phyloP scores from a whole-genome alignment of 495 filamentous ascomycete genomes.

The Podospora comata region DNA sequence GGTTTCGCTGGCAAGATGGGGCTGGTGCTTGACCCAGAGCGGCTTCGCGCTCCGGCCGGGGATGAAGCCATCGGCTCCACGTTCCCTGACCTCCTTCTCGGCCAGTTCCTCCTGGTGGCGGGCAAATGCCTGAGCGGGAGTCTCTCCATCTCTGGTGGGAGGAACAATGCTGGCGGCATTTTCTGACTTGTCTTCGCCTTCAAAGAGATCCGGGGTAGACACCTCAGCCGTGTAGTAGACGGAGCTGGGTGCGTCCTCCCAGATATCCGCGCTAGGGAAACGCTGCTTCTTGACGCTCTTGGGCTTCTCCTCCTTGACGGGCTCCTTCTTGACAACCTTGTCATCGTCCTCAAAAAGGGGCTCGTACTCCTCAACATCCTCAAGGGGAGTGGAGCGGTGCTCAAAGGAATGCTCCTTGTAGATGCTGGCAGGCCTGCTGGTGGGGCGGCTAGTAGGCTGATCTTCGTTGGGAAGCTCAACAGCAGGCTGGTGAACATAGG shows the following conservation, averaged over 20 bases:
- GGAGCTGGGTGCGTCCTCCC: constrained; percentile 94
- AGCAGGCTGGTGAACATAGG: constrained; percentile 57
- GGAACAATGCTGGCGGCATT: constrained; percentile 32
- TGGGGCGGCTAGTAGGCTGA: constrained; percentile 57
- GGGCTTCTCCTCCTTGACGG: constrained; percentile 48
- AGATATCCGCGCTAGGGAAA: constrained; percentile 92
- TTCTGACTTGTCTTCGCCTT: constrained; percentile 54
- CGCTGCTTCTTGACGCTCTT: constrained; percentile 64
- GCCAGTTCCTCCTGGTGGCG: constrained; percentile 54
- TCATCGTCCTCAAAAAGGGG: constrained; percentile 89
- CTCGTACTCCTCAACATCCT: constrained; percentile 92
- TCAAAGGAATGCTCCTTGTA: constrained; percentile 41
- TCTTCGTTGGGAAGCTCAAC: constrained; percentile 58
- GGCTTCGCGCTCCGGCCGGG: constrained; percentile 47
- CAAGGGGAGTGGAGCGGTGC: constrained; percentile 66
- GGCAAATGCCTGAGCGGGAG: constrained; percentile 52
- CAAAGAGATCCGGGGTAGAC: constrained; percentile 66
- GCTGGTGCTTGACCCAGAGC: constrained; percentile 42
- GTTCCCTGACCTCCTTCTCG: constrained; percentile 43
- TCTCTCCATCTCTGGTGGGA: constrained; percentile 41
- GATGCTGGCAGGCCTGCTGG: constrained; percentile 66
- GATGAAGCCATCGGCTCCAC: constrained; percentile 44
- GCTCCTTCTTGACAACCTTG: constrained; percentile 41
- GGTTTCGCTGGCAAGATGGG: constrained; percentile 40
- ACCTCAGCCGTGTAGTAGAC: constrained; percentile 81